Conservation (phyloP, 1,284 basidiomycete genomes). For the Blastosporella zonata region DNA sequence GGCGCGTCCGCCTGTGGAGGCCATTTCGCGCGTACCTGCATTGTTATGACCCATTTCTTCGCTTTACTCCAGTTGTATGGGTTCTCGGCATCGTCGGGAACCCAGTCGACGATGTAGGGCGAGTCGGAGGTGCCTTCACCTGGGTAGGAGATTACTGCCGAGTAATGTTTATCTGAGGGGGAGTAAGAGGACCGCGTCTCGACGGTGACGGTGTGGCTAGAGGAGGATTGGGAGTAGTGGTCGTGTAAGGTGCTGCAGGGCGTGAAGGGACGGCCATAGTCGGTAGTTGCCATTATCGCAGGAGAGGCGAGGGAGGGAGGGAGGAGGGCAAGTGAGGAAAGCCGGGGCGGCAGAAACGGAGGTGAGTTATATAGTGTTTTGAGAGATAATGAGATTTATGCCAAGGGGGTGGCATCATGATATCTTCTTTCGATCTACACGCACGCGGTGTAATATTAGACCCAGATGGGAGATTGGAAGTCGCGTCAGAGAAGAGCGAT, state of each 20-base stretch:
- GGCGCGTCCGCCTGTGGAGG: slow-evolving; percentile 3
- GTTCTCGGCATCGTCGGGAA: slow-evolving; percentile 51
- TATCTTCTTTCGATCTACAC: slow-evolving; percentile 11
- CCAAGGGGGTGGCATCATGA: background rate
- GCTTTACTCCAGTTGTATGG: slow-evolving; percentile 60
- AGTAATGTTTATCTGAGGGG: slow-evolving; percentile 1
- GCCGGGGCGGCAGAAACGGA: slow-evolving; percentile 3
- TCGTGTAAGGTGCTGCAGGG: slow-evolving; percentile 15
- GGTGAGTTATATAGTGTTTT: slow-evolving; percentile 11
- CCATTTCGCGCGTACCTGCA: slow-evolving; percentile 38
- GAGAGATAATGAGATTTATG: slow-evolving; percentile 10
- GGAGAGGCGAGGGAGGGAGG: background rate
- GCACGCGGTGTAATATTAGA: slow-evolving; percentile 8
- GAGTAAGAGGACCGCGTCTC: background rate
- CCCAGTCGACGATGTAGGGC: slow-evolving; percentile 59
- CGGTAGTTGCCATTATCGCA: slow-evolving; percentile 9
- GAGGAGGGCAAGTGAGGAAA: background rate
- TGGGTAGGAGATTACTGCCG: slow-evolving; percentile 23
- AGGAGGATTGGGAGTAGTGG: slow-evolving; percentile 10
- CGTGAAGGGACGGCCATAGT: slow-evolving; percentile 5
- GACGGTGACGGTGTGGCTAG: slow-evolving; percentile 7
- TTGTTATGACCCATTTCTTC: slow-evolving; percentile 52
- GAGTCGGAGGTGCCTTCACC: slow-evolving; percentile 47
- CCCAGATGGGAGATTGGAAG: slow-evolving; percentile 4
- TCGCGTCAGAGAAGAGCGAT: background rate